Percentiles rank a stretch among this genome's conserved stretches.
These are phyloP conservation scores for Podila clonocystis DNA, from an alignment of 192 early-diverging fungal genomes.

Conservation along the genomic window DNA sequence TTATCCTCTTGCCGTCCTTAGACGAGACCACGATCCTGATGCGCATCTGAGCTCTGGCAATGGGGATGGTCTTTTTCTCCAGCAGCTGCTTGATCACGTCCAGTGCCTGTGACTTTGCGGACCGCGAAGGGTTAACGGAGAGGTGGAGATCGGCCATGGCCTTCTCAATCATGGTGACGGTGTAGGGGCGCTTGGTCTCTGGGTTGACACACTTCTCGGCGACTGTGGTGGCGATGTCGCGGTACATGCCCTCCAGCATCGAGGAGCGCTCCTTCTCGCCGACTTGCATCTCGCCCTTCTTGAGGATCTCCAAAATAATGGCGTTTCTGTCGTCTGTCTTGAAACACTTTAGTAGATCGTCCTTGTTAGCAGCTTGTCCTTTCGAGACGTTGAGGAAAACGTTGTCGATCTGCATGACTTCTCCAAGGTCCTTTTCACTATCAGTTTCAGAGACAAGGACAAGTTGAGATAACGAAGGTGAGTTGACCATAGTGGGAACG, in stretches of 20 bases:
- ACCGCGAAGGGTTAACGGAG: conserved; percentile 87
- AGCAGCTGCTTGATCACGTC: conserved; percentile 95
- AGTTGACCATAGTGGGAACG: too few relatives aligned
- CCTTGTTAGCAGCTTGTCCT: conserved; percentile 91
- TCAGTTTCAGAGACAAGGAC: not conserved
- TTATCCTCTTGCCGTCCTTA: conserved; percentile 91
- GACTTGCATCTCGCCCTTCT: conserved; percentile 97
- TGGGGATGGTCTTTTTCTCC: conserved; percentile 89
- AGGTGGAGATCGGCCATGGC: conserved; percentile 95
- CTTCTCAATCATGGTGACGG: conserved; percentile 99
- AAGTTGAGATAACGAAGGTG: not conserved
- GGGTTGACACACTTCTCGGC: conserved; percentile 98
- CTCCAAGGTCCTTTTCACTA: conserved; percentile 95
- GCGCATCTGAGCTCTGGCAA: conserved; percentile 94
- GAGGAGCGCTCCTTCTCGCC: conserved; percentile 95
- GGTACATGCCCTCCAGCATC: conserved; percentile 81
- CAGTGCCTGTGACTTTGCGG: conserved; percentile 92
- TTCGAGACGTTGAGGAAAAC: conserved; percentile 98
- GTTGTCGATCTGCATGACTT: conserved; percentile 94
- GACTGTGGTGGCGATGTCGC: conserved; percentile 96
- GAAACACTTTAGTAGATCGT: conserved; percentile 90
- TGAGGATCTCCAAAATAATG: conserved; percentile 88
- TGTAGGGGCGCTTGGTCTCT: conserved; percentile 92
- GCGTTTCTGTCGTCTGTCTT: conserved; percentile 85
- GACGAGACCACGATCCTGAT: conserved; percentile 80